These are phyloP conservation scores for Fusarium acutatum DNA, from an alignment of 2,329 filamentous ascomycete genomes.

Conservation along the genomic window DNA sequence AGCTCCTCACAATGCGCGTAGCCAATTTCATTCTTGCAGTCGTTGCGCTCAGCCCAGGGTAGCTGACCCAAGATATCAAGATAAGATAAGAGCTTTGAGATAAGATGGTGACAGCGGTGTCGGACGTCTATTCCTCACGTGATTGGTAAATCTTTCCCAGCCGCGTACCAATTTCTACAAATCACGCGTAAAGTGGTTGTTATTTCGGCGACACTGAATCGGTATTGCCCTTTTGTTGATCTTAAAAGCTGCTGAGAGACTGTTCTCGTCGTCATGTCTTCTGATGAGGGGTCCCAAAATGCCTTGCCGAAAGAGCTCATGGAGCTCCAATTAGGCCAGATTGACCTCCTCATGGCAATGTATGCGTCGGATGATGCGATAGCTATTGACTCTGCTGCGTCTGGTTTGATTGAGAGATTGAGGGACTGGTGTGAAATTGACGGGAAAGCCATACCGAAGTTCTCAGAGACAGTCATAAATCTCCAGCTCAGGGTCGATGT, in stretches of 20 bases:
- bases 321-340: constrained; percentile 57
- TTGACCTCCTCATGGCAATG: constrained; percentile 64
- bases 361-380: constrained; percentile 53
- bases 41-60: background rate
- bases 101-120: background rate
- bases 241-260: fast-evolving
- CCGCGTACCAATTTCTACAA: background rate
- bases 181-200: background rate
- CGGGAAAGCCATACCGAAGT: background rate
- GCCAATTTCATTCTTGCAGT: background rate
- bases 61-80: background rate
- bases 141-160: background rate
- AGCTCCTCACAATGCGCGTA: no score
- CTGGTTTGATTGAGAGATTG: constrained; percentile 22
- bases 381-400: constrained; percentile 37
- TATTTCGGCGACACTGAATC: no score
- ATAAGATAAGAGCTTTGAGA: background rate
- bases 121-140: background rate
- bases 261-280: background rate
- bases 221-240: fast-evolving
- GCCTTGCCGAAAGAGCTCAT: constrained; percentile 53
- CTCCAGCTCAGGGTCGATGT: constrained; percentile 41
- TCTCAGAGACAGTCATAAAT: constrained; percentile 19
- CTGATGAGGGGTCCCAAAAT: background rate
- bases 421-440: constrained; percentile 37